A percentile compares a stretch with the other conserved stretches of the same genome.
These are phyloP conservation scores for Seminavis robusta DNA, from an alignment of 108 stramenopile genomes.

Conservation along the genomic window DNA sequence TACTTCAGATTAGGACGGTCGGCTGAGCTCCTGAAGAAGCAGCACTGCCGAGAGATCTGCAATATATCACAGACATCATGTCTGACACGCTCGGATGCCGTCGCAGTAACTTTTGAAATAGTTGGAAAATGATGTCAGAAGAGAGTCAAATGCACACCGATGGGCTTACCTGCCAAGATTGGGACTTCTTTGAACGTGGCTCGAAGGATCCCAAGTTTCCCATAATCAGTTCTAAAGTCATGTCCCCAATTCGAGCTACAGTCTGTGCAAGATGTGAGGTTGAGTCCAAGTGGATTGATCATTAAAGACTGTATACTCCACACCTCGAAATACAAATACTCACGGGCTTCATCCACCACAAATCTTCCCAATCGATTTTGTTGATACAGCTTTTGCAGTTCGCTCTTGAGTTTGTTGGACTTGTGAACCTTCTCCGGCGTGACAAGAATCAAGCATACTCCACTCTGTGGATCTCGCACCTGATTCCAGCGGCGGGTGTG, in stretches of 20 bases:
- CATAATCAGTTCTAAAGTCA: constrained; percentile 94
- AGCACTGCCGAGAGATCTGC: constrained; percentile 48
- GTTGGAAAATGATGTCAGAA: constrained; percentile 8
- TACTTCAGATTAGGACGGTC: constrained; percentile 92
- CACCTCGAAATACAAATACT: constrained; percentile 58
- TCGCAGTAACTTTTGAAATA: constrained; percentile 41
- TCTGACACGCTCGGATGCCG: constrained; percentile 85
- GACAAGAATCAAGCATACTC: constrained; percentile 83
- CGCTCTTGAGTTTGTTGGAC: constrained; percentile 41
- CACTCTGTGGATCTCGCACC: constrained; percentile 52
- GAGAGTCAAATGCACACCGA: constrained; percentile 20
- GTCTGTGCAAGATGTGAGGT: constrained; percentile 21
- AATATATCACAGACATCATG: constrained; percentile 84
- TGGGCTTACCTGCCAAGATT: constrained; percentile 69
- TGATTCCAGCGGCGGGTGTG: constrained; percentile 63
- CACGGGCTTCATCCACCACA: constrained; percentile 92
- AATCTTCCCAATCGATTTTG: constrained; percentile 78
- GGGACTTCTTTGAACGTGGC: constrained; percentile 67
- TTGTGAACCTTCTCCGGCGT: constrained; percentile 92
- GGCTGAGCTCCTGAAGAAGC: constrained; percentile 75
- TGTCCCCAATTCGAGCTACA: constrained; percentile 74
- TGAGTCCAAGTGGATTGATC: neutral
- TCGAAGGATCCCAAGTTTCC: constrained; percentile 86
- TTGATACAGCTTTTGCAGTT: constrained; percentile 60
- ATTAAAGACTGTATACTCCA: constrained; percentile 17